Conservation (phyloP, 768 basidiomycete genomes). For the Rhodotorula taiwanensis region DNA sequence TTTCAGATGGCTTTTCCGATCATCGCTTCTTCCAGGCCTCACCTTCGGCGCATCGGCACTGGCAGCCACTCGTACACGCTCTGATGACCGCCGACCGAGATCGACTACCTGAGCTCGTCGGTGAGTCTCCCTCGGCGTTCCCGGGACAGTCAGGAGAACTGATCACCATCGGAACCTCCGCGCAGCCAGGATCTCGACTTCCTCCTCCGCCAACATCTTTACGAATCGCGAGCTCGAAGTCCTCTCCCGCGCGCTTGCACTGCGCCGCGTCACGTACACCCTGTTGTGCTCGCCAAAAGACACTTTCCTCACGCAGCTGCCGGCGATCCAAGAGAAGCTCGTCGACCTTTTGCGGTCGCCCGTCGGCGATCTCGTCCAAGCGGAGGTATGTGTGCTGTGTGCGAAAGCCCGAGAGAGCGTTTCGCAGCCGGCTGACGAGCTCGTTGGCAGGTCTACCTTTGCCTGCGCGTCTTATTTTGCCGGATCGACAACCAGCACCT, state of each 20-base stretch:
- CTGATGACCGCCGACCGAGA: slow-evolving; percentile 81
- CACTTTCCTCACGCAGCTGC: slow-evolving; percentile 78
- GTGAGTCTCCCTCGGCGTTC: slow-evolving; percentile 50
- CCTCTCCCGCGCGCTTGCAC: slow-evolving; percentile 71
- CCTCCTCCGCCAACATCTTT: slow-evolving; percentile 91
- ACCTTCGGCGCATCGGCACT: slow-evolving; percentile 55
- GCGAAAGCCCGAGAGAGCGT: too few species aligned
- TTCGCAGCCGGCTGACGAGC: neutral
- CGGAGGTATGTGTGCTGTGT: slow-evolving; percentile 56
- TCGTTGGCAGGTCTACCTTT: slow-evolving; percentile 61
- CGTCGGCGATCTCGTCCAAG: slow-evolving; percentile 74
- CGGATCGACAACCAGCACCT: slow-evolving; percentile 83
- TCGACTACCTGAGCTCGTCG: slow-evolving; percentile 71
- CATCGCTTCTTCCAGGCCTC: slow-evolving; percentile 75
- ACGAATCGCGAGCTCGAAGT: slow-evolving; percentile 92
- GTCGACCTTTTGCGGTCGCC: slow-evolving; percentile 79
- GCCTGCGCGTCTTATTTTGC: slow-evolving; percentile 81
- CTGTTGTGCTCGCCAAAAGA: slow-evolving; percentile 85
- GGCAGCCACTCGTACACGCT: slow-evolving; percentile 70
- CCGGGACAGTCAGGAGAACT: too few species aligned
- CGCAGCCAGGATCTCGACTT: slow-evolving; percentile 56
- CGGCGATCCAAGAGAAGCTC: slow-evolving; percentile 91
- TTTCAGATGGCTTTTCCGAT: slow-evolving; percentile 77
- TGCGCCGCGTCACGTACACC: slow-evolving; percentile 78
- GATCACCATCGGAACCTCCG: neutral